These are phyloP conservation scores for Cardiospermum halicacabum DNA, from an alignment of 345 rosid species.

Conservation along the genomic window DNA sequence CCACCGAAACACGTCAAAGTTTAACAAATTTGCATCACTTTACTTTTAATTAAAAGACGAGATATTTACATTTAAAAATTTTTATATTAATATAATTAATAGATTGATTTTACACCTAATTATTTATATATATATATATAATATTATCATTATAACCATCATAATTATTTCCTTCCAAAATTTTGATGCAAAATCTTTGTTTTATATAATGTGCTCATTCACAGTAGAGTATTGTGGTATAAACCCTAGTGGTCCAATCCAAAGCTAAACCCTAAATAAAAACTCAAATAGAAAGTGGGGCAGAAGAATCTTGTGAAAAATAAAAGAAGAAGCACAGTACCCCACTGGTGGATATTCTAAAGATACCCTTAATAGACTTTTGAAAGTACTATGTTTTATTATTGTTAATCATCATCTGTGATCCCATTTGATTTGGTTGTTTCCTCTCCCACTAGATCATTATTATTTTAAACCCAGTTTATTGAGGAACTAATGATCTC, in stretches of 20 bases:
- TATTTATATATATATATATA: too few relatives aligned
- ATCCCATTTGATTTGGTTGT: not conserved
- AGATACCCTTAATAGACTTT: not conserved
- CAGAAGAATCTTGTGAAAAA: conserved; percentile 6
- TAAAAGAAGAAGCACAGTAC: not conserved
- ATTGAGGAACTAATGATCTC: not conserved
- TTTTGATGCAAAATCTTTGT: too few relatives aligned
- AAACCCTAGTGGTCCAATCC: conserved; percentile 11
- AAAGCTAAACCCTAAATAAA: conserved; percentile 1
- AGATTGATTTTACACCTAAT: too few relatives aligned
- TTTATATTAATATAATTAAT: too few relatives aligned
- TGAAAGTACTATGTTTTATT: not conserved
- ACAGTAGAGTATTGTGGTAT: not conserved
- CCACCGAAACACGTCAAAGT: too few relatives aligned
- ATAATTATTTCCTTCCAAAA: too few relatives aligned
- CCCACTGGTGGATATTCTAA: conserved; percentile 8
- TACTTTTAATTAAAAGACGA: too few relatives aligned
- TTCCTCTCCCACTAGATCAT: conserved; percentile 6
- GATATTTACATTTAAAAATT: too few relatives aligned
- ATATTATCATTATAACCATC: too few relatives aligned
- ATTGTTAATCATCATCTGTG: not conserved
- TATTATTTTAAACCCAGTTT: conserved; percentile 4
- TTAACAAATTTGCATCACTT: too few relatives aligned
- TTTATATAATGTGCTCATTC: too few relatives aligned
- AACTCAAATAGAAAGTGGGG: conserved; percentile 1